Conservation (phyloP, 73 alveolate genomes). For the Paramecium octaurelia region DNA sequence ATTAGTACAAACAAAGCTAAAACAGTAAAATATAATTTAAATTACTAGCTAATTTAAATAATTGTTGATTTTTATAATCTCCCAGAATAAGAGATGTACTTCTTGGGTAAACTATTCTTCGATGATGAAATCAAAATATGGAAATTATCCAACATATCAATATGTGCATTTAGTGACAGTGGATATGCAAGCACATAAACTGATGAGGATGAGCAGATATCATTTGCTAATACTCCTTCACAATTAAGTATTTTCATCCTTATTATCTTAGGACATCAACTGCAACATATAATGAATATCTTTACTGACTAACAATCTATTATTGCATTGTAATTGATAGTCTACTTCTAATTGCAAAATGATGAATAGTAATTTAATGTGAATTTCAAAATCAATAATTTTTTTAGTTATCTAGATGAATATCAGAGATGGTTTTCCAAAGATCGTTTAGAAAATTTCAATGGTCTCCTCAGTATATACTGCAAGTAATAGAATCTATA, state of each 20-base stretch:
- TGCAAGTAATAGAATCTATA: slow-evolving; percentile 4
- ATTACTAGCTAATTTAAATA: background rate
- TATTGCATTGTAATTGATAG: background rate
- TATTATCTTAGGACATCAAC: background rate
- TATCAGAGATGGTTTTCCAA: slow-evolving; percentile 1
- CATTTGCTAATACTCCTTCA: background rate
- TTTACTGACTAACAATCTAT: background rate
- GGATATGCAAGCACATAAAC: background rate
- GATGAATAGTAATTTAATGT: background rate
- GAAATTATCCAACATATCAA: background rate
- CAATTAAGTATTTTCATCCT: background rate
- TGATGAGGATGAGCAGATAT: background rate
- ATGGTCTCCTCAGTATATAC: background rate
- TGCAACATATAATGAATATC: background rate
- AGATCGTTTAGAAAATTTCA: background rate
- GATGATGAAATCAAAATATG: background rate
- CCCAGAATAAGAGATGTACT: background rate
- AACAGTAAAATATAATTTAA: background rate
- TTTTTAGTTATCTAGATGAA: slow-evolving; percentile 25
- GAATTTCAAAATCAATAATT: slow-evolving; percentile 4
- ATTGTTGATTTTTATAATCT: background rate
- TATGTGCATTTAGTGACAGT: background rate
- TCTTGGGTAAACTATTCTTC: background rate
- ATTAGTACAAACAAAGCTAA: background rate
- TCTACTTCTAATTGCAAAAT: background rate